These are phyloP conservation scores for Pterulicium gracile DNA, from an alignment of 1,284 basidiomycete species.

Conservation along the genomic window DNA sequence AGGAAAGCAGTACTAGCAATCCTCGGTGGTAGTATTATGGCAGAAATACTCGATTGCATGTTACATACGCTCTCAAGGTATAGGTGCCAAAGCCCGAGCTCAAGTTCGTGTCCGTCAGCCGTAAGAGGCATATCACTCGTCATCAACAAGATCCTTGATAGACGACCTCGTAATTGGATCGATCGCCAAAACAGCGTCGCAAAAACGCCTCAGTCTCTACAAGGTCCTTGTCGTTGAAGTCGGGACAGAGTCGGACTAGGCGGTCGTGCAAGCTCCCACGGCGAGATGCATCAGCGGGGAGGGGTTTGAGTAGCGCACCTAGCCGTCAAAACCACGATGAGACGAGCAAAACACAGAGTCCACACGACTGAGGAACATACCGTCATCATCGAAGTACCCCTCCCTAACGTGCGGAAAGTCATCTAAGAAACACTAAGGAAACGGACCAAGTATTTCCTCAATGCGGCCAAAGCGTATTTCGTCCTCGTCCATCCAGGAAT, in stretches of 20 bases:
- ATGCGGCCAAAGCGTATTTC: neutral
- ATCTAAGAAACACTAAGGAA: neutral
- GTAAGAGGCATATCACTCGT: neutral
- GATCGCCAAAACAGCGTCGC: neutral
- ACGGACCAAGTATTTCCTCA: neutral
- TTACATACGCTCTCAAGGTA: too few relatives aligned
- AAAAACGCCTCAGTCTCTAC: neutral
- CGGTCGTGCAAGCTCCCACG: neutral
- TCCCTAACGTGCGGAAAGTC: too few relatives aligned
- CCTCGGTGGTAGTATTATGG: too few relatives aligned
- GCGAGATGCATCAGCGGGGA: neutral
- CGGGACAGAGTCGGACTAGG: neutral
- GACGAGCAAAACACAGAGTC: neutral
- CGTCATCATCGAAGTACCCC: neutral
- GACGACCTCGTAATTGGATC: neutral
- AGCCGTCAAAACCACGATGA: neutral
- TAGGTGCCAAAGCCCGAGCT: too few relatives aligned
- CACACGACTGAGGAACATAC: neutral
- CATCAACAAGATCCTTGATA: neutral
- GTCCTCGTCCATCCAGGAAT: neutral
- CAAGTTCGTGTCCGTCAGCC: too few relatives aligned
- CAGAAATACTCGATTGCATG: too few relatives aligned
- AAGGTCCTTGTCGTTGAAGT: neutral
- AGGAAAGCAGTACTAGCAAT: too few relatives aligned
- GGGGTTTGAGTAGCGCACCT: neutral